Conservation (phyloP, 23 red algal genomes). For the Gracilariopsis chorda region DNA sequence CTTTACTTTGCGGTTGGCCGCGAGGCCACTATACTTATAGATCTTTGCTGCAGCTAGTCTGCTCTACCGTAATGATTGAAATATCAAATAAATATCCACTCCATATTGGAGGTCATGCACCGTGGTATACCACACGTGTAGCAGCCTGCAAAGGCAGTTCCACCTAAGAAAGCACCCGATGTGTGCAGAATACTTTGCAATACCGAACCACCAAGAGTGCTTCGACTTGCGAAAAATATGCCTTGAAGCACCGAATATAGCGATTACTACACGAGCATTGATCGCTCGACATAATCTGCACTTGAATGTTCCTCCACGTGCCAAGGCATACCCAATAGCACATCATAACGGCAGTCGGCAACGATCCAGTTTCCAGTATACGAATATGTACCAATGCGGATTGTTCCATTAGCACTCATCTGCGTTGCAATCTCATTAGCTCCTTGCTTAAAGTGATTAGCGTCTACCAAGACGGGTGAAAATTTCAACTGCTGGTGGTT, state of each 20-base stretch:
- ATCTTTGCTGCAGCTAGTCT: no score
- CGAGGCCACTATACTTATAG: no score
- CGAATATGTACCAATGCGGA: background rate
- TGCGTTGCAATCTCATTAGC: background rate
- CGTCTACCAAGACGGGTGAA: background rate
- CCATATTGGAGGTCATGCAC: no score
- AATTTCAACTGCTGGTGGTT: background rate
- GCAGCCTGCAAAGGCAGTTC: no score
- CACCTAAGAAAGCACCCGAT: no score
- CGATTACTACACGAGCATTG: no score
- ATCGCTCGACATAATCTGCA: background rate
- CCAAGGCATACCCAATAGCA: constrained; percentile 1
- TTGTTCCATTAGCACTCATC: background rate
- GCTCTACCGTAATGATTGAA: no score
- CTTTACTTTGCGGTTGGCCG: no score
- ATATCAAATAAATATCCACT: no score
- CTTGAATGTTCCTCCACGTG: background rate
- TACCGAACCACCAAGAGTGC: background rate
- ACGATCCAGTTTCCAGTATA: constrained; percentile 1
- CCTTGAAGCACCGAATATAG: background rate
- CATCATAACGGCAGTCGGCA: background rate
- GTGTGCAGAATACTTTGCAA: background rate
- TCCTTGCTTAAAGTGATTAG: background rate
- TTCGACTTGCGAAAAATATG: no score
- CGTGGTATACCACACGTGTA: no score